Percentiles rank a stretch among this genome's conserved stretches.
These are phyloP conservation scores for Platanus orientalis DNA, from an alignment of 164 flowering plant genomes.

Conservation along the genomic window DNA sequence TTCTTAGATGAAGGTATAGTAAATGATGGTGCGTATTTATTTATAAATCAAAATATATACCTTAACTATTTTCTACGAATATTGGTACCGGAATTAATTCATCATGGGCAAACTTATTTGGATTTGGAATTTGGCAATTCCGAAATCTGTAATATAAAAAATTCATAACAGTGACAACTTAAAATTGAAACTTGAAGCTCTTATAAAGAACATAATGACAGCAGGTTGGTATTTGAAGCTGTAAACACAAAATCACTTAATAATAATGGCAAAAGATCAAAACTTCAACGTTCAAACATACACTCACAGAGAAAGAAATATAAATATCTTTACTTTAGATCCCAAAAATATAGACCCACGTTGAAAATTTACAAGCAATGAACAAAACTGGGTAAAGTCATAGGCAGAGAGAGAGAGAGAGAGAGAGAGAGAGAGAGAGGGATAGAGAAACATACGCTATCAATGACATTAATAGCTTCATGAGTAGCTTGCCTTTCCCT, in stretches of 20 bases:
- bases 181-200: background rate
- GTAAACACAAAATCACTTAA: background rate
- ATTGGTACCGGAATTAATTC: too few species aligned
- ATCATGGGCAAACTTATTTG: too few species aligned
- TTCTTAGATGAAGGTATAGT: too few species aligned
- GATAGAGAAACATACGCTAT: conserved; percentile 40
- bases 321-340: background rate
- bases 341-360: too few species aligned
- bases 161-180: too few species aligned
- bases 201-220: background rate
- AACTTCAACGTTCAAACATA: too few species aligned
- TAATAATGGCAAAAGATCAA: background rate
- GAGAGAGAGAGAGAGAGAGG: background rate
- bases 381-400: background rate
- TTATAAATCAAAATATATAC: too few species aligned
- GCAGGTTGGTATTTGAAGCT: background rate
- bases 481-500: conserved; percentile 80
- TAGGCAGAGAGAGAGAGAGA: background rate
- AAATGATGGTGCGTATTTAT: too few species aligned
- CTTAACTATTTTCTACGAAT: too few species aligned
- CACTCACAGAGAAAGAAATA: background rate
- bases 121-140: too few species aligned
- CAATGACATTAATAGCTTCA: conserved; percentile 82
- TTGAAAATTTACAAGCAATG: background rate
- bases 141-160: background rate